These are phyloP conservation scores for Fennellomyces sp. DNA, from an alignment of 371 early-diverging fungal species.

Conservation along the genomic window DNA sequence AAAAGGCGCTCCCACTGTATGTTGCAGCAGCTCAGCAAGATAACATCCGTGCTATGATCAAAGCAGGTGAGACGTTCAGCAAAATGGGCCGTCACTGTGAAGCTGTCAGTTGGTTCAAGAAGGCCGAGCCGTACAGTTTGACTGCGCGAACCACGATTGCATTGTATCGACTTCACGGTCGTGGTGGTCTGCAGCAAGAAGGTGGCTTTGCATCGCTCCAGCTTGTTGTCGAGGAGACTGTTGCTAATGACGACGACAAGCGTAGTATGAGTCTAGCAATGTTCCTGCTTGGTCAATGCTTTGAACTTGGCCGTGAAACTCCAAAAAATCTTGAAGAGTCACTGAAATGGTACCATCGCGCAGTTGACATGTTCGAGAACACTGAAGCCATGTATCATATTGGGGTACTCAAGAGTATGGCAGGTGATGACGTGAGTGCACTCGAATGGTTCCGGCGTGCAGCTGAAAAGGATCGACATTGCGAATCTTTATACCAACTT, in stretches of 20 bases:
- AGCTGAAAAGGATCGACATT: conserved; percentile 25
- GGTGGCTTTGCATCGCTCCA: conserved; percentile 6
- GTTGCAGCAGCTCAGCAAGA: conserved; percentile 16
- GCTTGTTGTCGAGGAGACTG: background rate
- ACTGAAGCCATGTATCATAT: conserved; percentile 20
- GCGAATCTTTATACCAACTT: conserved; percentile 31
- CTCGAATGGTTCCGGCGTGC: conserved; percentile 36
- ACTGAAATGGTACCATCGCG: background rate
- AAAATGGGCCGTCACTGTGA: conserved; percentile 11
- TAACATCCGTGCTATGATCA: conserved; percentile 17
- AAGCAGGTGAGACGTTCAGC: conserved; percentile 16
- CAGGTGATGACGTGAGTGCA: conserved; percentile 8
- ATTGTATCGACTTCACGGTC: conserved; percentile 20
- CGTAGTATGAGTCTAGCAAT: conserved; percentile 2
- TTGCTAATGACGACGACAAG: background rate
- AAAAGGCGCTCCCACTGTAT: conserved; percentile 11
- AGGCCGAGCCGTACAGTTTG: conserved; percentile 3
- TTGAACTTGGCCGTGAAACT: conserved; percentile 18
- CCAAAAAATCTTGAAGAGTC: conserved; percentile 23
- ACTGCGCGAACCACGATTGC: conserved; percentile 18
- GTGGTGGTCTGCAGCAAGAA: conserved; percentile 12
- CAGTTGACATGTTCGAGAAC: background rate
- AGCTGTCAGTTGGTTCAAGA: conserved; percentile 18
- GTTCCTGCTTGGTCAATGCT: conserved; percentile 25
- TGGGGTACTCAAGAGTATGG: conserved; percentile 6